phyloP scores from a whole-genome alignment of 805 yeast genomes.

The Candida cerambycidarum region DNA sequence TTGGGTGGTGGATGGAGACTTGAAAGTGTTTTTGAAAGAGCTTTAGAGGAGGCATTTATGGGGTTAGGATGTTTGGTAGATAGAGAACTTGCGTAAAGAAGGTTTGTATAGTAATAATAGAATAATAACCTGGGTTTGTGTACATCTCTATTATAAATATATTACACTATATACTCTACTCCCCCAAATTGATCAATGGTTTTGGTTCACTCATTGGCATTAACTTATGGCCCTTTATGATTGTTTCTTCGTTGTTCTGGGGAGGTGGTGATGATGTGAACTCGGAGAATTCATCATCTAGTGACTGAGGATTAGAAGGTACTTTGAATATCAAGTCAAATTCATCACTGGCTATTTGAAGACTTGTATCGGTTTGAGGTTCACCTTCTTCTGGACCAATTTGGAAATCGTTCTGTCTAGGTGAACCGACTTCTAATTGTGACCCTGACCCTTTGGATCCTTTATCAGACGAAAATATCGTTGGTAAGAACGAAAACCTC shows the following conservation, averaged over 20 bases:
- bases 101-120: too few relatives aligned
- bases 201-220: conserved; percentile 16
- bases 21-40: conserved; percentile 66
- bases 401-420: too few relatives aligned
- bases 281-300: conserved; percentile 23
- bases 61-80: conserved; percentile 84
- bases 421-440: not conserved
- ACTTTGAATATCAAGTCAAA: conserved; percentile 13
- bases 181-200: conserved; percentile 16
- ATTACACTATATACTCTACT: not conserved
- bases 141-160: not conserved
- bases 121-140: conserved; percentile 12
- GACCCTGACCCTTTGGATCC: conserved; percentile 16
- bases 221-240: conserved; percentile 11
- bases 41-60: conserved; percentile 83
- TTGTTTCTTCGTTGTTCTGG: conserved; percentile 1
- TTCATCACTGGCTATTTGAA: conserved; percentile 11
- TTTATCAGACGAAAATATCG: conserved; percentile 14
- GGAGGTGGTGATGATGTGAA: conserved; percentile 19
- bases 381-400: not conserved
- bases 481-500: conserved; percentile 20
- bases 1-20: conserved; percentile 85
- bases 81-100: conserved; percentile 24
- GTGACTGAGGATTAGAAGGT: conserved; percentile 1
- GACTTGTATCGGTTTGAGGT: not conserved